Evolutionary conservation across 1,139 yeast genomes (phyloP), one percentile per base, ranked within the genome.

Genomic region (Hemisphaericaspora xylofermentans): DNA sequence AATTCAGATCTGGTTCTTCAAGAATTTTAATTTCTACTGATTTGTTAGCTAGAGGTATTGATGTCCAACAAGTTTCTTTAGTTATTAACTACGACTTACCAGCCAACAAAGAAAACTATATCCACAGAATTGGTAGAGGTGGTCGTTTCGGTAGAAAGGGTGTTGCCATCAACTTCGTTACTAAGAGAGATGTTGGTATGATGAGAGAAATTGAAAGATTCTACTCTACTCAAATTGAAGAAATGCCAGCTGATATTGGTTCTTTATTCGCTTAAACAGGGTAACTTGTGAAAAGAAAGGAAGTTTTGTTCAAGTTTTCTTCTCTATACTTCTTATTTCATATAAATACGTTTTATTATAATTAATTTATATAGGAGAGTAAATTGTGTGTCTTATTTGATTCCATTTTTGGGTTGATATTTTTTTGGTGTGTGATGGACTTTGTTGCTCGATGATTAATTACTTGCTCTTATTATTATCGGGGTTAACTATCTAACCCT

Each of bases 131-230:
- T 63, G 98, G 98, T 82, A 88, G 98, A 81, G 95, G 96, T 79
- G 98, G 98, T 78, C 93, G 98, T 79, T 93, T 93, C 79, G 98
- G 98, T 79, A 84, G 98, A 76, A 93, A 93, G 84, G 98, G 98
- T 84, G 96, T 91, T 66, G 98, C 98, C 62, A 89, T 93, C 80
- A 93, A 93, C 84, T 86, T 93, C 60, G 95, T 91, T 67, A 89
- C 98, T 56, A 81, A 78, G 61, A 83, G 84, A 57, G 98, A 93
- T 67, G 88, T 89, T 64, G 84, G 84, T 63, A 86, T 86, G 78
- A 82, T 94, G 85, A 87, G 96, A 77, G 98, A 91, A 75, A 86
- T 93, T 61, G 98, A 94, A 78, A 88, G 80, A 75, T 93, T 89
- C 84, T 93, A 94, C 87, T 85, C 95, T 57, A 93, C 98, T 60